These are phyloP conservation scores for Spergularia bocconei DNA, from an alignment of 148 eudicot species.

Conservation along the genomic window DNA sequence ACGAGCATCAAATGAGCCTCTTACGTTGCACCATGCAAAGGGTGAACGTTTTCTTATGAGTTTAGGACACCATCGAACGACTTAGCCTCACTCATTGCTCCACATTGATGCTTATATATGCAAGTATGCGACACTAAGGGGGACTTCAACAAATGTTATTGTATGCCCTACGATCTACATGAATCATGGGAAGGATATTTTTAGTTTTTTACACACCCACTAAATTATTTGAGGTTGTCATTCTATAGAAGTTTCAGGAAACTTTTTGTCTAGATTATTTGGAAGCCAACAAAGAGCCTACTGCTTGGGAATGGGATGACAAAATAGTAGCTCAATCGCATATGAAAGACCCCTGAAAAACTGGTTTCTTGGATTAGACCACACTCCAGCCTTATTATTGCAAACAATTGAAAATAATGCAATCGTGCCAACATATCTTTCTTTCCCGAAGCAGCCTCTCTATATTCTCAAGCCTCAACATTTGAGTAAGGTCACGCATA, in stretches of 20 bases:
- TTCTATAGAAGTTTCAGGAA: background rate
- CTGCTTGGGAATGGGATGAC: conserved; percentile 6
- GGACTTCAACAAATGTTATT: background rate
- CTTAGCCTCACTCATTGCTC: too few species aligned
- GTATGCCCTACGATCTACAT: background rate
- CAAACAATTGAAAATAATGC: too few species aligned
- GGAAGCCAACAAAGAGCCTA: conserved; percentile 4
- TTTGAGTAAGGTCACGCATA: too few species aligned
- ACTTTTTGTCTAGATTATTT: background rate
- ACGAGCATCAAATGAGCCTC: too few species aligned
- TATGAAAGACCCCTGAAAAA: background rate
- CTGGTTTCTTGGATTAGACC: background rate
- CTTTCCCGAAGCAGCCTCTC: too few species aligned
- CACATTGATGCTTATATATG: too few species aligned
- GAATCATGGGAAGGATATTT: background rate
- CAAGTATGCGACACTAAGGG: too few species aligned
- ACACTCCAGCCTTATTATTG: background rate
- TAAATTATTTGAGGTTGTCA: conserved; percentile 8
- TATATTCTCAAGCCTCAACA: too few species aligned
- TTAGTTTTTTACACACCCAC: background rate
- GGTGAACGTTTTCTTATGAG: too few species aligned
- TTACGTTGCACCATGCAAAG: too few species aligned
- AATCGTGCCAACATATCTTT: too few species aligned
- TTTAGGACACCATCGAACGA: too few species aligned
- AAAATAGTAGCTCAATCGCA: background rate